A percentile compares a stretch with the other conserved stretches of the same genome.
Evolutionary conservation across 192 early-diverging fungal genomes (phyloP).

Genomic region (Spizellomyces punctatus): DNA sequence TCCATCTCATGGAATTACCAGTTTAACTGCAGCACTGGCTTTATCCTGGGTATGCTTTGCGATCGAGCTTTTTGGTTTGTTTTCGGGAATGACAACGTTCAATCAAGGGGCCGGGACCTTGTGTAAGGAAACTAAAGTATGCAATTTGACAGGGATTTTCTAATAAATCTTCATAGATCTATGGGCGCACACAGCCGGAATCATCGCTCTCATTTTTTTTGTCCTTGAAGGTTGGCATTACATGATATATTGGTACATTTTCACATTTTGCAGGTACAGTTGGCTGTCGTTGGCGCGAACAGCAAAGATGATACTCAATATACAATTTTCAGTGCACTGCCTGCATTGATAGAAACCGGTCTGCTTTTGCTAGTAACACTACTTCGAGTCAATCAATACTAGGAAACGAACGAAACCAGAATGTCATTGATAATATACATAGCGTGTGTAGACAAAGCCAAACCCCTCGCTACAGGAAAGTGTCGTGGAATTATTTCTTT

Average conservation of each 20-base stretch:
- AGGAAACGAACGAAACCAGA: not conserved
- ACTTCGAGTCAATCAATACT: not conserved
- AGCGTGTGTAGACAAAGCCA: not conserved
- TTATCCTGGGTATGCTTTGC: slow-evolving; percentile 47
- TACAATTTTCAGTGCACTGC: not conserved
- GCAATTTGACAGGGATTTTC: too few species aligned
- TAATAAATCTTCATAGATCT: slow-evolving; percentile 25
- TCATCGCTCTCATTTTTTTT: slow-evolving; percentile 35
- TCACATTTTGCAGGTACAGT: slow-evolving; percentile 45
- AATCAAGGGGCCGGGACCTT: slow-evolving; percentile 27
- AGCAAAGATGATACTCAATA: not conserved
- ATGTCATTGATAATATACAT: not conserved
- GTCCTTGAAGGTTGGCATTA: slow-evolving; percentile 42
- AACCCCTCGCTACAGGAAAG: not conserved
- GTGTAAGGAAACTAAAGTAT: slow-evolving; percentile 18
- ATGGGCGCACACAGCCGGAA: slow-evolving; percentile 31
- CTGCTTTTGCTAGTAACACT: not conserved
- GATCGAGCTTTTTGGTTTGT: slow-evolving; percentile 39
- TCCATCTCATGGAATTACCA: not conserved
- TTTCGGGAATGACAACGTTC: slow-evolving; percentile 44
- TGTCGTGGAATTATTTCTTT: slow-evolving; percentile 9
- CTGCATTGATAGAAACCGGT: slow-evolving; percentile 17
- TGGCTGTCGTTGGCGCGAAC: not conserved
- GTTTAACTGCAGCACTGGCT: slow-evolving; percentile 37
- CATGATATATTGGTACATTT: slow-evolving; percentile 47